Base-by-base conservation (phyloP, 2,329 filamentous ascomycete species). In the Alternaria triticimaculans region DNA sequence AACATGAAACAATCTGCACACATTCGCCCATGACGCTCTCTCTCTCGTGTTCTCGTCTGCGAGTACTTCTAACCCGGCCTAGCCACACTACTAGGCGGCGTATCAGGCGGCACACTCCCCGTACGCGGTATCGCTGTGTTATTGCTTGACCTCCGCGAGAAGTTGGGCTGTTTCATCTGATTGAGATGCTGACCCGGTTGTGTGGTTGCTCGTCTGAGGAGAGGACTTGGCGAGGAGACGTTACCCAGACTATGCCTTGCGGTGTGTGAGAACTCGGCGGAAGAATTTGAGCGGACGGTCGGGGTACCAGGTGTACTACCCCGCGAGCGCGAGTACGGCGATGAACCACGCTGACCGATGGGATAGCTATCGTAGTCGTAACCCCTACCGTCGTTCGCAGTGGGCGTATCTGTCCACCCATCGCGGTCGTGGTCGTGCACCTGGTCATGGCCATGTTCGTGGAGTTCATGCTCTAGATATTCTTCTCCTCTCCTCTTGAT, bases 401-500 rank as follows among this genome's bases (percentile, higher is more conserved):
- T 53, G 2, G 60, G 15, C 9, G 54, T 53, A 12, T 53, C 49
- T 25, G 43, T 45, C 18, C 20, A 45, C 0, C 18, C 43, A 0
- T 20, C 18, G 2, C 18, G 30, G 0, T 46, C 49, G 9, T 45
- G 44, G 6, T 21, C 30, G n/a, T 44, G 21, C 0, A 9, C 21
- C 3, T 44, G 8, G 2, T 5, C 25, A 11, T 73, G 53, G 0
- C 66, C 58, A 4, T 58, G 58, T 7, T 72, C 65, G 25, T 73
- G 69, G 3, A 76, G 62, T 25, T 76, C 74, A 20, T 78, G 78
- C 58, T 87, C 85, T 51, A 89, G 84, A 68, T 91, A 90, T n/a
- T 89, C 88, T 72, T 92, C 89, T 3, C 88, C 88, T 3, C 87
- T 82, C 12, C 84, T 82, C 74, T 92, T 92, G 55, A 92, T 82